Percentiles rank a stretch among this genome's conserved stretches.
phyloP scores from a whole-genome alignment of 768 basidiomycete genomes.

The Boletus eberwhitei region DNA sequence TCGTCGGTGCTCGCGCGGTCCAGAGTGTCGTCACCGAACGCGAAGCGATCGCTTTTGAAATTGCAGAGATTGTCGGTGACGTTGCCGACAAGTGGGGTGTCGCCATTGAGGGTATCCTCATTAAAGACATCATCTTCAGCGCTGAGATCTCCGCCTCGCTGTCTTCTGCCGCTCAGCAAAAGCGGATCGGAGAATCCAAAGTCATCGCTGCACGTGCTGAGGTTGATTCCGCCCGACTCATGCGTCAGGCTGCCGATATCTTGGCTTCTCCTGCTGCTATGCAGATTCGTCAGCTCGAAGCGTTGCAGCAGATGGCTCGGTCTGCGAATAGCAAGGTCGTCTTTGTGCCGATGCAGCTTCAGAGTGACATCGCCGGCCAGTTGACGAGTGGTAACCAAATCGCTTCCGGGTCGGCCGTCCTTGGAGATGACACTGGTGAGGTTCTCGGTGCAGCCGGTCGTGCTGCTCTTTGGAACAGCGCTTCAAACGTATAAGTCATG shows the following conservation, averaged over 20 bases:
- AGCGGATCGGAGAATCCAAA: slow-evolving; percentile 94
- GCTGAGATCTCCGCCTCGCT: slow-evolving; percentile 86
- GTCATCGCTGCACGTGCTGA: slow-evolving; percentile 95
- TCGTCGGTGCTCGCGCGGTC: slow-evolving; percentile 93
- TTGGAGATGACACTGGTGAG: slow-evolving; percentile 26
- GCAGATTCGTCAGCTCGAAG: slow-evolving; percentile 97
- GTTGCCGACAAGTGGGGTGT: slow-evolving; percentile 97
- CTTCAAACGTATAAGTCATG: slow-evolving; percentile 22
- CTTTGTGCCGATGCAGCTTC: slow-evolving; percentile 91
- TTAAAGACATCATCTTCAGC: slow-evolving; percentile 93
- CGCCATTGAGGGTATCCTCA: slow-evolving; percentile 91
- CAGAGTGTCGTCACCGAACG: slow-evolving; percentile 96
- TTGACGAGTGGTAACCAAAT: slow-evolving; percentile 28
- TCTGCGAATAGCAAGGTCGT: slow-evolving; percentile 86
- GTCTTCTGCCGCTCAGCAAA: slow-evolving; percentile 94
- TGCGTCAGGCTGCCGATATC: slow-evolving; percentile 97
- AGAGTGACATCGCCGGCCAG: slow-evolving; percentile 64
- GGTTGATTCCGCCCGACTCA: slow-evolving; percentile 91
- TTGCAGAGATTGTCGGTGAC: slow-evolving; percentile 92
- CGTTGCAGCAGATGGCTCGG: slow-evolving; percentile 93
- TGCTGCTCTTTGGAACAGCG: slow-evolving; percentile 24
- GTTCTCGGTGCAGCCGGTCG: slow-evolving; percentile 24
- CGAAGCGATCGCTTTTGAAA: slow-evolving; percentile 94
- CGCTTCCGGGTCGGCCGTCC: slow-evolving; percentile 20
- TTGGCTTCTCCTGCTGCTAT: slow-evolving; percentile 93